A percentile compares a stretch with the other conserved stretches of the same genome.
These are phyloP conservation scores for Auriculariales sp. DNA, from an alignment of 768 basidiomycete species.

Conservation along the genomic window DNA sequence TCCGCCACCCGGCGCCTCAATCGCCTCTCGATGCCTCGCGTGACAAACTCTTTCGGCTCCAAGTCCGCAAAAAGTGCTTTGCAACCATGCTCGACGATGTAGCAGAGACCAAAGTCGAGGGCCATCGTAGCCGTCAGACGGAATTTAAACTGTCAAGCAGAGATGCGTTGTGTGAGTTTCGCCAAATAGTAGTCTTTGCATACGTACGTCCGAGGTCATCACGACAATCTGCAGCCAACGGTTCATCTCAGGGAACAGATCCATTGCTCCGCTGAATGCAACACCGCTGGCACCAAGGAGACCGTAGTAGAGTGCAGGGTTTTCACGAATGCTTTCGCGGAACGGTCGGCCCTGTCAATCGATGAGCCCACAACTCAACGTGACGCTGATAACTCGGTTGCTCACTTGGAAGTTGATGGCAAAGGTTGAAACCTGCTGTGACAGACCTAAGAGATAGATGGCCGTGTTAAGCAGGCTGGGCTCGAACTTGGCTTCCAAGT, in stretches of 20 bases:
- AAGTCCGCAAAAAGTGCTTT: constrained; percentile 81
- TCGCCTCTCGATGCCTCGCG: constrained; percentile 67
- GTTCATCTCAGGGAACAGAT: constrained; percentile 90
- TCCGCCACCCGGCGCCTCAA: constrained; percentile 32
- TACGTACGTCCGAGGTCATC: constrained; percentile 61
- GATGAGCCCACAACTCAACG: neutral
- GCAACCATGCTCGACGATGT: constrained; percentile 64
- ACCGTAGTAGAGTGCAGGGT: constrained; percentile 85
- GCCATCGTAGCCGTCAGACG: constrained; percentile 70
- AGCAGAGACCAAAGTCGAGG: constrained; percentile 80
- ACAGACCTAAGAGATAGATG: constrained; percentile 88
- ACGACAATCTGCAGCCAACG: constrained; percentile 94
- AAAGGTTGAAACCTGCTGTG: constrained; percentile 97
- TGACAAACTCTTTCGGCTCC: constrained; percentile 74
- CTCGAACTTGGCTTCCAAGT: constrained; percentile 93
- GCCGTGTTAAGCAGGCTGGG: constrained; percentile 91
- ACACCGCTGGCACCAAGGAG: constrained; percentile 79
- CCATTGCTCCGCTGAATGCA: constrained; percentile 85
- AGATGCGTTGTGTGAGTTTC: neutral
- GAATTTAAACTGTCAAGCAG: constrained; percentile 91
- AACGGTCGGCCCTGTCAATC: constrained; percentile 91
- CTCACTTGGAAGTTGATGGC: constrained; percentile 90
- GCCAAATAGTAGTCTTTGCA: too few relatives aligned
- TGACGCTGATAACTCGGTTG: neutral
- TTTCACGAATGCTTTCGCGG: constrained; percentile 95